phyloP scores from a whole-genome alignment of 2,329 filamentous ascomycete species.

The Cladophialophora exuberans region DNA sequence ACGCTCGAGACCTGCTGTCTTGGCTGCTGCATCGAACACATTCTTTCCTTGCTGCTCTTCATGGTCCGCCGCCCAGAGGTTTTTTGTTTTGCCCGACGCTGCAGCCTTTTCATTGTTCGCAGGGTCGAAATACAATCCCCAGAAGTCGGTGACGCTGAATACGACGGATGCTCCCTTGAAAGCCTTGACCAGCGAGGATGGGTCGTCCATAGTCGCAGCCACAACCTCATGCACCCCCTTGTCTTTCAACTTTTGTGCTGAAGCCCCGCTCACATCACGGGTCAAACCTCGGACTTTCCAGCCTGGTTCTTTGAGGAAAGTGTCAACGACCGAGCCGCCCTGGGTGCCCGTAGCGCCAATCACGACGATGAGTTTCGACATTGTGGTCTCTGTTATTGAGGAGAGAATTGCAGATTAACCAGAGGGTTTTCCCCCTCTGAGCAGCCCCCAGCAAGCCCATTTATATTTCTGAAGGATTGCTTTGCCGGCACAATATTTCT shows the following conservation, averaged over 20 bases:
- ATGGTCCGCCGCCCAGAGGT: slow-evolving; percentile 51
- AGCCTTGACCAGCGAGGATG: slow-evolving; percentile 35
- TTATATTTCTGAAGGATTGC: no score
- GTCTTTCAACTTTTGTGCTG: slow-evolving; percentile 31
- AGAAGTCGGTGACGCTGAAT: slow-evolving; percentile 62
- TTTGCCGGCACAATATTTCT: no score
- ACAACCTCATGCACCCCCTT: slow-evolving; percentile 38
- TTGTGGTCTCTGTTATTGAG: no score
- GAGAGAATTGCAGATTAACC: no score
- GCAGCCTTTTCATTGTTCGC: slow-evolving; percentile 37
- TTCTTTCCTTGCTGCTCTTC: slow-evolving; percentile 59
- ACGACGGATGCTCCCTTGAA: slow-evolving; percentile 53
- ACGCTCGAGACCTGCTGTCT: slow-evolving; percentile 46
- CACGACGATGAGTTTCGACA: slow-evolving; percentile 45
- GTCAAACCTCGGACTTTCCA: slow-evolving; percentile 42
- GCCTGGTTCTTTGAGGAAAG: slow-evolving; percentile 34
- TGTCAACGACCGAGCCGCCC: slow-evolving; percentile 40
- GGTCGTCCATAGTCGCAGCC: slow-evolving; percentile 38
- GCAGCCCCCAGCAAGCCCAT: no score
- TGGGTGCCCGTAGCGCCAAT: slow-evolving; percentile 59
- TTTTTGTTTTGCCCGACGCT: slow-evolving; percentile 26
- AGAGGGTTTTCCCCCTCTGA: no score
- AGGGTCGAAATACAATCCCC: slow-evolving; percentile 54
- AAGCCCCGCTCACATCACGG: slow-evolving; percentile 34
- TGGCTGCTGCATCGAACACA: slow-evolving; percentile 58